Conservation (phyloP, 2,329 filamentous ascomycete genomes). For the Ceratocystis eucalypticola region DNA sequence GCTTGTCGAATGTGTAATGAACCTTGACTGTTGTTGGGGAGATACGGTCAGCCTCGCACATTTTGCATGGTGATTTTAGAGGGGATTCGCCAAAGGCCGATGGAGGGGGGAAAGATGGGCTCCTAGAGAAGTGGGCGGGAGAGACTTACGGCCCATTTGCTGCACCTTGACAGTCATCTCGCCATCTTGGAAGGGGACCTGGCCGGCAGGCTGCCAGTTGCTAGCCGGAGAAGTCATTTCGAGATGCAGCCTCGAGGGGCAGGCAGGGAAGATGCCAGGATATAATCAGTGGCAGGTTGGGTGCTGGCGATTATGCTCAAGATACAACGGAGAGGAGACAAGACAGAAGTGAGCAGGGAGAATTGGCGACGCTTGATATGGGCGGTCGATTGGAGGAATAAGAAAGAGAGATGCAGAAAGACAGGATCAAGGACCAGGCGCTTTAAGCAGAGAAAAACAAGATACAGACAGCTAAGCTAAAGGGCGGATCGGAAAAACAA, state of each 20-base stretch:
- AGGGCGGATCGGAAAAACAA: background rate
- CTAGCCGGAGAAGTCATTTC: conserved; percentile 17
- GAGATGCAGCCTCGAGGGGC: background rate
- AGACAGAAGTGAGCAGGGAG: background rate
- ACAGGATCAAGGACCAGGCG: background rate
- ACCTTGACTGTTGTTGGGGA: conserved; percentile 60
- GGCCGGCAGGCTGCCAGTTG: conserved; percentile 12
- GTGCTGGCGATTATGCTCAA: background rate
- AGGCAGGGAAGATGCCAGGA: background rate
- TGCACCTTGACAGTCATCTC: conserved; percentile 41
- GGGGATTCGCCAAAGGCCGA: too few relatives aligned
- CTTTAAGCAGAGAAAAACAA: background rate
- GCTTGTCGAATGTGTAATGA: conserved; percentile 86
- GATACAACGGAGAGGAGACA: too few relatives aligned
- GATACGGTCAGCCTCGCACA: conserved; percentile 21
- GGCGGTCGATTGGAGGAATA: background rate
- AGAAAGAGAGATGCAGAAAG: background rate
- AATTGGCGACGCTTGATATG: background rate
- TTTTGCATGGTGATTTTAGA: background rate
- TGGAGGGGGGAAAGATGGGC: background rate
- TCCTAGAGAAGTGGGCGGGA: background rate
- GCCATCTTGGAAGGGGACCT: conserved; percentile 24
- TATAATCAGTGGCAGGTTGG: background rate
- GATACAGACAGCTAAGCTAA: conserved; percentile 9
- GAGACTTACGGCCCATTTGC: conserved; percentile 52